Evolutionary conservation across 164 flowering plant genomes (phyloP), one percentile per base, ranked within the genome.

Genomic region (Taxillus chinensis): DNA sequence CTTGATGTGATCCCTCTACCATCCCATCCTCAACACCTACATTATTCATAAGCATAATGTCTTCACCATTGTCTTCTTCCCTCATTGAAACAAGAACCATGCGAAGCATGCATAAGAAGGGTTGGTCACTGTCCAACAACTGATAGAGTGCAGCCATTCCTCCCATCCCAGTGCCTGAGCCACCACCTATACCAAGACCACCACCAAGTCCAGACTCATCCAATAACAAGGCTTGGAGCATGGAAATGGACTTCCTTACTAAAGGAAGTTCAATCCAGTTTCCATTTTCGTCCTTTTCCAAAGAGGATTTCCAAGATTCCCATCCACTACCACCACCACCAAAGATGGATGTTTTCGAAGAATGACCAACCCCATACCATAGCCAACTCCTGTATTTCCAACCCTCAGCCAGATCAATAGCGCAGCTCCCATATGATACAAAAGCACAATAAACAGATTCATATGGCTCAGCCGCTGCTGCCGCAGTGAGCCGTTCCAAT

Each of bases 101-200:
- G 2, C 99, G 87, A 2, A 95, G 96, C 97, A 95, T 95, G 80
- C 97, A 91, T 58, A 95, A 70, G 72, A 95, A 95, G 48, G 99
- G 99, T 62, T 95, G 99, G 56, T 95, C 99, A 76, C 99, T 91
- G 69, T 95, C 99, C 64, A 95, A 70, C 65, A 95, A 78, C 74
- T 95, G 97, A 78, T 95, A 95, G 16, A 91, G 89, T 39, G 96
- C 86, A 9, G 93, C 59, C 99, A 95, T 91, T 45, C 96, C 96
- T 67, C 99, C 99, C 99, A 95, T 95, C 74, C 99, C 99, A 66
- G 97, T 95, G 62, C 99, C 99, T 69, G 97, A 91, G 68, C 99
- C 99, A 66, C 99, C 97, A 64, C 99, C 99, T 59, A 91, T 87
- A 54, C 96, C 96, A 55, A 95, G 86, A 64, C 99, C 99, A 68